Evolutionary conservation across 352 stramenopile species (phyloP).

Genomic region (Pilasporangium apinafurcum): DNA sequence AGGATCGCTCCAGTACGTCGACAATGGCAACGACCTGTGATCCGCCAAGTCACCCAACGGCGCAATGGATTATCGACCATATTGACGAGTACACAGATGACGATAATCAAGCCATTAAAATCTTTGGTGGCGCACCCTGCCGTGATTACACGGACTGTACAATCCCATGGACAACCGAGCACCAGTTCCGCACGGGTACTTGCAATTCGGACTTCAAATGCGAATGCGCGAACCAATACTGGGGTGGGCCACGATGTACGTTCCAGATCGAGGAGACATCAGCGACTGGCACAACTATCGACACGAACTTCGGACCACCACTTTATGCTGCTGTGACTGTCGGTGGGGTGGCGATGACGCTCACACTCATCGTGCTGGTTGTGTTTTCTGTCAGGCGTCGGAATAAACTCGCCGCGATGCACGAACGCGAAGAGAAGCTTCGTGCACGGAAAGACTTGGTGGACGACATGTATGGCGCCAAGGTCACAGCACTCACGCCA

Average conservation of each 20-base stretch:
- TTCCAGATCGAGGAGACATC: conserved; percentile 22
- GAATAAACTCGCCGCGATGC: conserved; percentile 16
- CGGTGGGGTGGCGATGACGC: conserved; percentile 12
- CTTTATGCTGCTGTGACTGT: conserved; percentile 18
- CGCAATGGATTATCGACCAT: conserved; percentile 65
- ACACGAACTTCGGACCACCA: conserved; percentile 20
- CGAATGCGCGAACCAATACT: conserved; percentile 52
- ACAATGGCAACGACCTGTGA: conserved; percentile 57
- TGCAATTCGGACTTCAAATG: conserved; percentile 41
- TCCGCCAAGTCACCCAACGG: conserved; percentile 50
- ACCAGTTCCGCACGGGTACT: conserved; percentile 44
- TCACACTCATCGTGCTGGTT: conserved; percentile 39
- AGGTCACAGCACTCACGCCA: conserved; percentile 10
- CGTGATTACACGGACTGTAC: conserved; percentile 49
- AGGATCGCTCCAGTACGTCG: conserved; percentile 32
- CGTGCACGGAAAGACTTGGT: conserved; percentile 16
- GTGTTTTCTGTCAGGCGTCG: conserved; percentile 29
- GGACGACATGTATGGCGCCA: conserved; percentile 19
- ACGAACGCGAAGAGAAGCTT: conserved; percentile 29
- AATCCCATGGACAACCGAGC: conserved; percentile 27
- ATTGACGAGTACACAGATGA: conserved; percentile 48
- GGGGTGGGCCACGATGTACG: conserved; percentile 58
- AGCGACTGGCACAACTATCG: background rate
- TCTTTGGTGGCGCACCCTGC: conserved; percentile 52
- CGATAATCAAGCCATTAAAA: conserved; percentile 40